These are phyloP conservation scores for Xylaria sp. DNA, from an alignment of 2,329 filamentous ascomycete genomes.

Conservation along the genomic window DNA sequence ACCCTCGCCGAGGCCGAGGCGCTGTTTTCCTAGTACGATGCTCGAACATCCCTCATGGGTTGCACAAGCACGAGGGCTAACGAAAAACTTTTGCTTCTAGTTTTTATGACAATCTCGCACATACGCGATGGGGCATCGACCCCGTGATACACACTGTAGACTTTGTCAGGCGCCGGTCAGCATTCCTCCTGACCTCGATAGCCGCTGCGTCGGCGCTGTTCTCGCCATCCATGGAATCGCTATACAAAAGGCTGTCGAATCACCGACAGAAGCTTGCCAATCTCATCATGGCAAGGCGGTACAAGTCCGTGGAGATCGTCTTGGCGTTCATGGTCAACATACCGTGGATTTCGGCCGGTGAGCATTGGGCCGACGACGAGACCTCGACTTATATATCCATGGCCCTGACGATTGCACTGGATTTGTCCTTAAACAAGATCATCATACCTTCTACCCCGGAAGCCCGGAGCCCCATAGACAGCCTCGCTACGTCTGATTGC, in stretches of 20 bases:
- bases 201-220: constrained; percentile 71
- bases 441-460: constrained; percentile 58
- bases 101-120: constrained; percentile 70
- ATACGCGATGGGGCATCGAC: constrained; percentile 75
- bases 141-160: constrained; percentile 65
- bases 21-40: constrained; percentile 65
- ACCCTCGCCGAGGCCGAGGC: constrained; percentile 65
- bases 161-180: constrained; percentile 68
- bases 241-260: constrained; percentile 67
- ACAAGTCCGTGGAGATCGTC: constrained; percentile 73
- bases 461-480: constrained; percentile 47
- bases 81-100: constrained; percentile 41
- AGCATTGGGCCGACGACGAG: constrained; percentile 71
- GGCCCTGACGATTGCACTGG: constrained; percentile 69
- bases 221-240: constrained; percentile 61
- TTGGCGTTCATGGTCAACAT: constrained; percentile 76
- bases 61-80: neutral
- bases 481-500: constrained; percentile 66
- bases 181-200: constrained; percentile 73
- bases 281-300: constrained; percentile 61
- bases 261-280: constrained; percentile 67
- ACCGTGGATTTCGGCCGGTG: constrained; percentile 72
- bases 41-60: neutral
- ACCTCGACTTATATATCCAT: constrained; percentile 72
- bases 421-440: constrained; percentile 71